A percentile compares a stretch with the other conserved stretches of the same genome.
These are phyloP conservation scores for Exophiala xenobiotica DNA, from an alignment of 2,329 filamentous ascomycete genomes.

Conservation along the genomic window DNA sequence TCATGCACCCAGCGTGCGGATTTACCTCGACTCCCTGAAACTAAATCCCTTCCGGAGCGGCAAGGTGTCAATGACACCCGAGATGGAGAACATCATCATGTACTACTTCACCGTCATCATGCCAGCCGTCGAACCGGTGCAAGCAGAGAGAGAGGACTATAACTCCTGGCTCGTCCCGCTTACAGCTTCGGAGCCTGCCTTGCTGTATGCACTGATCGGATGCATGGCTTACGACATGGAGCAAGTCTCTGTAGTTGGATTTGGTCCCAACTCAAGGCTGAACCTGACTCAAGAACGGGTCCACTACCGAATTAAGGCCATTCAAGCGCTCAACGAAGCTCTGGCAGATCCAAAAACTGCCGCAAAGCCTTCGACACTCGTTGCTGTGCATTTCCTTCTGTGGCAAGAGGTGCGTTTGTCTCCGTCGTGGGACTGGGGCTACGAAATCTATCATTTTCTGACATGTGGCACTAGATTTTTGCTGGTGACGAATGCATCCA, in stretches of 20 bases:
- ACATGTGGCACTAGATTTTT: background rate
- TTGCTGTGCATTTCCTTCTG: background rate
- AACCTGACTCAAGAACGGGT: background rate
- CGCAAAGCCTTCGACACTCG: background rate
- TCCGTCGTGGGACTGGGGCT: too few species aligned
- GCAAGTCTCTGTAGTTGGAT: background rate
- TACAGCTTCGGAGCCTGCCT: background rate
- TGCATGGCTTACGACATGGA: background rate
- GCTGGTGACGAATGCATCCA: slow-evolving; percentile 1
- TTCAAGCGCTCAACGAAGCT: background rate
- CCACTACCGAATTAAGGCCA: background rate
- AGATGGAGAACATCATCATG: background rate
- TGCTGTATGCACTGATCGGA: background rate
- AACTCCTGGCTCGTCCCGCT: background rate
- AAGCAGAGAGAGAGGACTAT: background rate
- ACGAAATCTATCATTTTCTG: background rate
- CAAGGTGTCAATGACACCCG: background rate
- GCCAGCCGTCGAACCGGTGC: background rate
- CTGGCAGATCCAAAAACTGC: background rate
- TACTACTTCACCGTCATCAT: background rate
- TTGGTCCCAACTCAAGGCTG: background rate
- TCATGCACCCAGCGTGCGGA: background rate
- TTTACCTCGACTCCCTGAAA: background rate
- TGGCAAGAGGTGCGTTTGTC: slow-evolving; percentile 1
- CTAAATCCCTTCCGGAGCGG: background rate